These are phyloP conservation scores for Larix sibirica DNA, from an alignment of 83 land plant species.

Conservation along the genomic window DNA sequence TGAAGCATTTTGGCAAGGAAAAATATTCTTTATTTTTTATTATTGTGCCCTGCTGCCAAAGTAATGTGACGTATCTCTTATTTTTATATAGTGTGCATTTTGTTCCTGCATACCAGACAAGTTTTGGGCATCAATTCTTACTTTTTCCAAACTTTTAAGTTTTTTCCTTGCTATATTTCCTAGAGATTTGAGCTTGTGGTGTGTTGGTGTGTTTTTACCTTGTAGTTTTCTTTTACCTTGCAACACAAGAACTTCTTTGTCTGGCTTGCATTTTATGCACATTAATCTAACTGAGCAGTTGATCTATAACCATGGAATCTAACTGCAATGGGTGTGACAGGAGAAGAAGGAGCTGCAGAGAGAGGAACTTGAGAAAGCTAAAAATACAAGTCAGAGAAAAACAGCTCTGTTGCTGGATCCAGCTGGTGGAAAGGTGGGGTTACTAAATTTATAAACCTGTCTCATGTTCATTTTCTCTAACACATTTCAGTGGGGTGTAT, in stretches of 20 bases:
- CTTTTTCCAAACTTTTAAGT: background rate
- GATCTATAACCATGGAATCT: background rate
- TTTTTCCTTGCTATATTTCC: background rate
- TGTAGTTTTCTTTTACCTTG: background rate
- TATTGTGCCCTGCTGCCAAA: background rate
- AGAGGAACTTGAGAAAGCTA: conserved; percentile 7
- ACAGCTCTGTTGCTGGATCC: background rate
- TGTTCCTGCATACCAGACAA: background rate
- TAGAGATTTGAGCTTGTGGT: background rate
- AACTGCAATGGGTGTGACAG: background rate
- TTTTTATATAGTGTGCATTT: background rate
- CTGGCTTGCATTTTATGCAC: no score
- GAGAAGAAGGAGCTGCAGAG: background rate
- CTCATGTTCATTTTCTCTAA: background rate
- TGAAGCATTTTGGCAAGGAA: background rate
- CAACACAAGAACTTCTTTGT: background rate
- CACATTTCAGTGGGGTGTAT: background rate
- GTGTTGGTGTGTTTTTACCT: background rate
- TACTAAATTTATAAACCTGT: background rate
- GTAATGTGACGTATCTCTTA: background rate
- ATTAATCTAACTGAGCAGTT: background rate
- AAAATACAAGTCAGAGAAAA: background rate
- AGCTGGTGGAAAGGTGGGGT: conserved; percentile 3
- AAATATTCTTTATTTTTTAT: background rate
- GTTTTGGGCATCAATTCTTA: background rate